These are phyloP conservation scores for Suhomyces kunorum DNA, from an alignment of 1,139 yeast genomes.

Conservation along the genomic window DNA sequence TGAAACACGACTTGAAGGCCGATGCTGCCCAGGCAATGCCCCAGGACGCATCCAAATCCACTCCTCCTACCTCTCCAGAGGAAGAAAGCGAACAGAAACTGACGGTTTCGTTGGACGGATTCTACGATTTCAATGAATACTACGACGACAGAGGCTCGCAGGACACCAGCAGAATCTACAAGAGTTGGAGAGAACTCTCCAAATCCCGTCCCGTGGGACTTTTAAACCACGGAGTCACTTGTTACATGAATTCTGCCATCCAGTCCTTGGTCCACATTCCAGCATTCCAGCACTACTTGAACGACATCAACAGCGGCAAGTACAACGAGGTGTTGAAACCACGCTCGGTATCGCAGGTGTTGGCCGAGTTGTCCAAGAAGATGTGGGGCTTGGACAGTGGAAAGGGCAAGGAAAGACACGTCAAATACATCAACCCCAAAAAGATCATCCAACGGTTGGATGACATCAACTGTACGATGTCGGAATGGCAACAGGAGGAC, in stretches of 20 bases:
- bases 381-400: slow-evolving; percentile 56
- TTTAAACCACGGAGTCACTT: slow-evolving; percentile 90
- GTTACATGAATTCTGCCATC: slow-evolving; percentile 94
- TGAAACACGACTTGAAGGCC: slow-evolving; percentile 28
- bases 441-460: slow-evolving; percentile 69
- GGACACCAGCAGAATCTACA: slow-evolving; percentile 51
- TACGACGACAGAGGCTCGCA: slow-evolving; percentile 61
- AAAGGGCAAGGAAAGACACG: slow-evolving; percentile 22
- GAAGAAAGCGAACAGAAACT: slow-evolving; percentile 22
- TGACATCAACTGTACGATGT: slow-evolving; percentile 94
- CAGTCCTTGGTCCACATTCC: slow-evolving; percentile 91
- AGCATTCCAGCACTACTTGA: slow-evolving; percentile 80
- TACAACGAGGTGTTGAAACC: slow-evolving; percentile 47
- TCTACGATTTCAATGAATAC: slow-evolving; percentile 54
- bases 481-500: slow-evolving; percentile 97
- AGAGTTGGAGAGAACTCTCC: slow-evolving; percentile 58
- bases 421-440: slow-evolving; percentile 66
- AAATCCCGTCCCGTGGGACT: slow-evolving; percentile 69
- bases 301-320: slow-evolving; percentile 59
- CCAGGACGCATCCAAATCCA: slow-evolving; percentile 7
- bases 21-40: slow-evolving; percentile 8
- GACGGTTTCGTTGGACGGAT: slow-evolving; percentile 29
- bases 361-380: slow-evolving; percentile 70
- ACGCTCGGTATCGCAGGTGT: slow-evolving; percentile 65
- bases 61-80: slow-evolving; percentile 53